A percentile compares a stretch with the other conserved stretches of the same genome.
These are phyloP conservation scores for Alectoria sarmentosa DNA, from an alignment of 495 filamentous ascomycete species.

Conservation along the genomic window DNA sequence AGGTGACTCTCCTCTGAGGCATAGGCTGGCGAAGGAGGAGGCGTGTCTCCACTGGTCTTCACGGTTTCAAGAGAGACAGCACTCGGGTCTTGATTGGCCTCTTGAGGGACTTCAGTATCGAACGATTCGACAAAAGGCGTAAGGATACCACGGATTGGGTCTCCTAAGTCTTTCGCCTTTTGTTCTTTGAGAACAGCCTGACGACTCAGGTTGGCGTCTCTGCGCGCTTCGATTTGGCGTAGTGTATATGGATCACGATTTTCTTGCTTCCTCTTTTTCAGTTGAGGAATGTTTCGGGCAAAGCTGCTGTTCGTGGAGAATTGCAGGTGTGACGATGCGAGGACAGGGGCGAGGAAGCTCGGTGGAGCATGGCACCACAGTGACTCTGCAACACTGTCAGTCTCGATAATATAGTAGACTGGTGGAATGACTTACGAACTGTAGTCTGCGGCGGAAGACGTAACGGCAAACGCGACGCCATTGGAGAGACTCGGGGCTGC, in stretches of 20 bases:
- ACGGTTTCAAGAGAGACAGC: slow-evolving; percentile 16
- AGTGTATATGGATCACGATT: slow-evolving; percentile 56
- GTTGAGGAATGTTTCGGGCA: background rate
- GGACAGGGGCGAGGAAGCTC: slow-evolving; percentile 24
- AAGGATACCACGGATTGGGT: slow-evolving; percentile 67
- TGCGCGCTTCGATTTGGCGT: slow-evolving; percentile 69
- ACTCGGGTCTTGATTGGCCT: slow-evolving; percentile 27
- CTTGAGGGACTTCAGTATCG: slow-evolving; percentile 44
- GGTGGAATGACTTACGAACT: background rate
- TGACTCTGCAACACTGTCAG: slow-evolving; percentile 13
- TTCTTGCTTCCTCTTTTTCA: slow-evolving; percentile 34
- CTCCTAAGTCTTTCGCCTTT: slow-evolving; percentile 54
- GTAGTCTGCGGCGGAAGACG: slow-evolving; percentile 1
- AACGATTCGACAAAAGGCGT: slow-evolving; percentile 84
- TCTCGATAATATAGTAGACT: background rate
- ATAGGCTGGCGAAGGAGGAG: slow-evolving; percentile 37
- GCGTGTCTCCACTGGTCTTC: slow-evolving; percentile 27
- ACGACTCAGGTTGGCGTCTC: slow-evolving; percentile 68
- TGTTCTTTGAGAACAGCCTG: slow-evolving; percentile 57
- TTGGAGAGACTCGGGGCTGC: background rate
- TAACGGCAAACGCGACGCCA: slow-evolving; percentile 13
- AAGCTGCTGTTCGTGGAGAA: slow-evolving; percentile 20
- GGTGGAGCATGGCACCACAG: slow-evolving; percentile 17
- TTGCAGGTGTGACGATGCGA: slow-evolving; percentile 7
- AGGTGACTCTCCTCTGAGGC: slow-evolving; percentile 41